These are phyloP conservation scores for Cymbopogon citratus DNA, from an alignment of 176 grass and related monocot genomes.

Conservation along the genomic window DNA sequence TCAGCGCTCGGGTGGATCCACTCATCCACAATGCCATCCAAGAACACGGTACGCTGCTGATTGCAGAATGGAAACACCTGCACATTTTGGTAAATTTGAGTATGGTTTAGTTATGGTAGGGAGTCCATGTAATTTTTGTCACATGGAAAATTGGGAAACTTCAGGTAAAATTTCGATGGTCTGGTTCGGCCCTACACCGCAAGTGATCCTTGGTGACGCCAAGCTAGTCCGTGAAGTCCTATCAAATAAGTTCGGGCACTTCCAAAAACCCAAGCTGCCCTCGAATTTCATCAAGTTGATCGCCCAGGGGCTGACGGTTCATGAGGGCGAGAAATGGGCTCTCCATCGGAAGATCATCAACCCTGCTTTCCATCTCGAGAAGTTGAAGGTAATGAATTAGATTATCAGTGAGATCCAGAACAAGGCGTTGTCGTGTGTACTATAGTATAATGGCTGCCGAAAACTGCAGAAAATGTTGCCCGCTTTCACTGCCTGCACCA, in stretches of 20 bases:
- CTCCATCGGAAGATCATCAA: slow-evolving; percentile 52
- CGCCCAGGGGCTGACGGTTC: neutral
- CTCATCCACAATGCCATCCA: neutral
- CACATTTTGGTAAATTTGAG: neutral
- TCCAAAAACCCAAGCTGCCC: neutral
- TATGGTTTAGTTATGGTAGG: neutral
- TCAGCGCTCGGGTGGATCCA: neutral
- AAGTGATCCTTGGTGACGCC: slow-evolving; percentile 27
- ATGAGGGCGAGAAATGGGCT: slow-evolving; percentile 56
- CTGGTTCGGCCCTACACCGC: slow-evolving; percentile 34
- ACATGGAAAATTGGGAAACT: neutral
- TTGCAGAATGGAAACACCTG: neutral
- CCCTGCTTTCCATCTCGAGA: slow-evolving; percentile 55
- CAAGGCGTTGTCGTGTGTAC: neutral
- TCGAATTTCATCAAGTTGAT: neutral
- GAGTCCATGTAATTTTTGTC: neutral
- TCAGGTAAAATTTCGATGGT: slow-evolving; percentile 41
- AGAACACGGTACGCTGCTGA: neutral
- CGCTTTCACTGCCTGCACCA: slow-evolving; percentile 24
- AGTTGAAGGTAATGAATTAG: slow-evolving; percentile 38
- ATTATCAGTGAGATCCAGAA: neutral
- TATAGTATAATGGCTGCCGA: neutral
- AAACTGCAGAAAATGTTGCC: slow-evolving; percentile 38
- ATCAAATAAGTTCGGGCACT: slow-evolving; percentile 7
- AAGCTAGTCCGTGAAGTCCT: slow-evolving; percentile 35